Percentiles rank a stretch among this genome's conserved stretches.
Conservation (phyloP, 345 rosid species). For the Hypericum androsaemum region DNA sequence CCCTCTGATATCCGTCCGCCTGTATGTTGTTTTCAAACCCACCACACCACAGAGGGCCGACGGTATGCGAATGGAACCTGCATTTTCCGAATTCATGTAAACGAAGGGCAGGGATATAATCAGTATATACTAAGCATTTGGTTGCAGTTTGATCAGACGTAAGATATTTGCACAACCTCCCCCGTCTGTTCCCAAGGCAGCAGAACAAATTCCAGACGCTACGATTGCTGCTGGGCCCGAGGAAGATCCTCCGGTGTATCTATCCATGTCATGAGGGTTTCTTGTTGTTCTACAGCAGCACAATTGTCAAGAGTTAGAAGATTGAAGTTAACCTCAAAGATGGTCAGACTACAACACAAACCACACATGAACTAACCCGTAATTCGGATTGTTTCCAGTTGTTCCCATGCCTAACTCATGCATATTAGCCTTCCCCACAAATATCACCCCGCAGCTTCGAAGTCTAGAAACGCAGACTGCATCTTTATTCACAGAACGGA, state of each 20-base stretch:
- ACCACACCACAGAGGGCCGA: slow-evolving; percentile 78
- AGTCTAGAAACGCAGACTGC: slow-evolving; percentile 63
- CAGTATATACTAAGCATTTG: slow-evolving; percentile 5
- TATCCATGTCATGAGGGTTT: slow-evolving; percentile 72
- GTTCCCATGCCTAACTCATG: slow-evolving; percentile 95
- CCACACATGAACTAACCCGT: slow-evolving; percentile 46
- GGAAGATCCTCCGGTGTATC: slow-evolving; percentile 94
- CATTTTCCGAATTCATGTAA: slow-evolving; percentile 15
- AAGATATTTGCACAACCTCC: slow-evolving; percentile 54
- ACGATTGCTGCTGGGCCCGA: slow-evolving; percentile 92
- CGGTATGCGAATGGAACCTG: slow-evolving; percentile 85
- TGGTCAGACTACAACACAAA: slow-evolving; percentile 2
- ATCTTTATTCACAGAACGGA: slow-evolving; percentile 49
- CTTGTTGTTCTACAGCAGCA: slow-evolving; percentile 63
- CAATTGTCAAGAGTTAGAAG: neutral
- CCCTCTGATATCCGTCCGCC: slow-evolving; percentile 72
- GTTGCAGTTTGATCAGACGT: slow-evolving; percentile 5
- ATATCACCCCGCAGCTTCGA: slow-evolving; percentile 69
- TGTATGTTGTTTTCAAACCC: slow-evolving; percentile 80
- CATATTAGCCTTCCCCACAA: slow-evolving; percentile 88
- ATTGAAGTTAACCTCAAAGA: neutral
- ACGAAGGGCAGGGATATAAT: slow-evolving; percentile 11
- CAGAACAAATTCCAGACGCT: slow-evolving; percentile 84
- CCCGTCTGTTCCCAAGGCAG: slow-evolving; percentile 91
- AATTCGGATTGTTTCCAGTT: slow-evolving; percentile 83